Base-by-base conservation (phyloP, 2,329 filamentous ascomycete genomes). In the Aspergillus viridinutans region DNA sequence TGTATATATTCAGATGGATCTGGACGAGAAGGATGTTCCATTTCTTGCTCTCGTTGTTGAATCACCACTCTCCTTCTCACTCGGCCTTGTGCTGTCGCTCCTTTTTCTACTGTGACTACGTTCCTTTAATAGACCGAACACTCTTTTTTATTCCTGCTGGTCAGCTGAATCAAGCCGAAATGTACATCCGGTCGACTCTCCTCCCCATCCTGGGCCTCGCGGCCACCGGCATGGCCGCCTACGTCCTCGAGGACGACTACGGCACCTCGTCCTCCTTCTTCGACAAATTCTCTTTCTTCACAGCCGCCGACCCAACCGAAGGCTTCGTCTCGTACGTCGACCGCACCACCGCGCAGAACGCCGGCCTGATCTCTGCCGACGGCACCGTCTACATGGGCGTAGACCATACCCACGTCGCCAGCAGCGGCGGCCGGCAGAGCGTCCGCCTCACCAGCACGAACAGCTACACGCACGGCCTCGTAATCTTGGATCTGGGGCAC, bases 301-400 rank as follows among this genome's bases (percentile, higher is more conserved):
- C 78, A 7, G 72, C 58, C 17, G 21, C 64, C 3, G 90, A 94
- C 67, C 90, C 90, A 0, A 94, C 90, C 2, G 66, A 86, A 60
- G 90, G 90, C 32, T 90, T 86, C 65, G 90, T 94, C 64, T 75
- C 83, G 58, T 94, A 92, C 66, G 81, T 86, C 54, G 77, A 83
- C 62, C 78, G 81, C 52, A 57, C 70, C n/a, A 82, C 80, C 1
- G 89, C 90, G 55, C 81, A 82, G 58, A 67, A 70, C n/a, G 70
- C 74, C 40, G 80, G 81, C 17, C 79, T 92, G 8, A 85, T 87
- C 60, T 83, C 80, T 61, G 71, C 78, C 51, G 76, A 81, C 55
- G 76, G 78, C 54, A 79, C 78, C 58, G 77, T 90, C 65, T 89
- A 87, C 70, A 82, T 92, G 55, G 89, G 89, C 48, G 86, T 89